Conservation (phyloP, 345 rosid genomes). For the Aquilaria yunnanensis region DNA sequence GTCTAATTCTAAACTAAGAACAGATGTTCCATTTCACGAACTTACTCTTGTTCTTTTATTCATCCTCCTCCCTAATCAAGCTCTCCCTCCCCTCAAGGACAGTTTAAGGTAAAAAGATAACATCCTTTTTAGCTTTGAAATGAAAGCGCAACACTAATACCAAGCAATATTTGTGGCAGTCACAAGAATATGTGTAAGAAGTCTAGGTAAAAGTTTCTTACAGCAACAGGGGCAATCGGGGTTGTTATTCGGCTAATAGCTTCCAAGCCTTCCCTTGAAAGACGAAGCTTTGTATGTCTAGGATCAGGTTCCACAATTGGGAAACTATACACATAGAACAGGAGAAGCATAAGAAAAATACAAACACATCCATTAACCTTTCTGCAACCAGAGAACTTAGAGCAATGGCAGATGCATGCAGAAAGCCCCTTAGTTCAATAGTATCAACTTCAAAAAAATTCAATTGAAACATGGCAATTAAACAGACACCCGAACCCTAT, state of each 20-base stretch:
- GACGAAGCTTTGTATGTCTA: conserved; percentile 94
- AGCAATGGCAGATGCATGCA: not conserved
- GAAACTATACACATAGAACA: conserved; percentile 46
- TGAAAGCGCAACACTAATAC: not conserved
- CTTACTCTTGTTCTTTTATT: too few species aligned
- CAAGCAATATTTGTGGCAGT: not conserved
- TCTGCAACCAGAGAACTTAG: not conserved
- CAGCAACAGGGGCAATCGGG: conserved; percentile 93
- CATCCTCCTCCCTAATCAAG: too few species aligned
- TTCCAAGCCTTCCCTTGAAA: conserved; percentile 86
- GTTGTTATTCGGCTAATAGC: conserved; percentile 75
- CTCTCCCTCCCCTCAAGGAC: too few species aligned
- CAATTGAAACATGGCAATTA: not conserved
- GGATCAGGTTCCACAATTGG: conserved; percentile 97
- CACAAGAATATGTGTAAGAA: conserved; percentile 3
- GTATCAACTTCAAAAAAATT: not conserved
- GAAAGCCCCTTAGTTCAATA: not conserved
- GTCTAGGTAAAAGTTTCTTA: conserved; percentile 32
- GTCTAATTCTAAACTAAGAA: too few species aligned
- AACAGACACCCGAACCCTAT: not conserved
- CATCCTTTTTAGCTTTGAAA: too few species aligned
- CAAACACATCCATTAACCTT: not conserved
- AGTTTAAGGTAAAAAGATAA: too few species aligned
- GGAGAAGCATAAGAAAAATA: conserved; percentile 5
- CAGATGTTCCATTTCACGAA: too few species aligned